Percentiles rank a stretch among this genome's conserved stretches.
Evolutionary conservation across 805 yeast species (phyloP).

Genomic region (Hanseniaspora clermontiae): DNA sequence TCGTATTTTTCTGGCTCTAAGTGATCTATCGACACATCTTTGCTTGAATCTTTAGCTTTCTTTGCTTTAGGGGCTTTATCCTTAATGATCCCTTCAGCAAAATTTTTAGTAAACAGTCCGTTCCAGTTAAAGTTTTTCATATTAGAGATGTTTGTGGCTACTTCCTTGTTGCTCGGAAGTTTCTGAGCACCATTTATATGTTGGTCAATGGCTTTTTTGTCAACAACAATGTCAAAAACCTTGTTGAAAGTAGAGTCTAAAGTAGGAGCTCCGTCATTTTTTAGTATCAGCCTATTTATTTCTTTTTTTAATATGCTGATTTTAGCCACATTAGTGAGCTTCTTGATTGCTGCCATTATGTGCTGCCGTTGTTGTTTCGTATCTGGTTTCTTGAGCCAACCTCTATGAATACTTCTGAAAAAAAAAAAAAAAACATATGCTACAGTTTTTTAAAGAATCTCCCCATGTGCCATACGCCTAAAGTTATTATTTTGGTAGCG

Average conservation of each 20-base stretch:
- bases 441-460: no score
- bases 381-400: not conserved
- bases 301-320: conserved; percentile 2
- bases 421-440: no score
- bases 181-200: not conserved
- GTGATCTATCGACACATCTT: not conserved
- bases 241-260: conserved; percentile 5
- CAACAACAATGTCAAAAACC: not conserved
- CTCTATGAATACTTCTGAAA: not conserved
- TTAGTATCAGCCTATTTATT: conserved; percentile 5
- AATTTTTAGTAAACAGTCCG: not conserved
- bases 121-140: conserved; percentile 6
- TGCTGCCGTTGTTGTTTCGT: not conserved
- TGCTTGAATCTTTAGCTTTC: not conserved
- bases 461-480: no score
- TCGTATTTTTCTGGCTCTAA: conserved; percentile 10
- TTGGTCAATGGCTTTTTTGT: not conserved
- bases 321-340: not conserved
- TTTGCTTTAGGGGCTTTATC: not conserved
- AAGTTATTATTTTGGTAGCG: not conserved
- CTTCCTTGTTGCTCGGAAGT: not conserved
- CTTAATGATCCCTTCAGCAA: not conserved
- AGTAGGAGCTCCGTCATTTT: conserved; percentile 5
- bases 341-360: not conserved
- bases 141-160: not conserved